These are phyloP conservation scores for Lathyrus sativus DNA, from an alignment of 306 rosid genomes.

Conservation along the genomic window DNA sequence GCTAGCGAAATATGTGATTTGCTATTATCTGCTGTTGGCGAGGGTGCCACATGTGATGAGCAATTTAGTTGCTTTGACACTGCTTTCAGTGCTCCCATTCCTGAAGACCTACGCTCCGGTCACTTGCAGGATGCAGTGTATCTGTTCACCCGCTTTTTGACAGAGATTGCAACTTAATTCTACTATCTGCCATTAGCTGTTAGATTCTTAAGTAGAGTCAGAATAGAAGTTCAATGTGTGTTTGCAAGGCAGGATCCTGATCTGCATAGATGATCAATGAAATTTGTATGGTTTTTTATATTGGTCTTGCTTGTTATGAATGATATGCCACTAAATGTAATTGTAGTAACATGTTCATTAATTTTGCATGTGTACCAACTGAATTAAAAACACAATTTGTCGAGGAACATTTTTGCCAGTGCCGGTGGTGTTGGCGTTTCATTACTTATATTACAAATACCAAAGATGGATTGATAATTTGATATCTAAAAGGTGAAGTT, in stretches of 20 bases:
- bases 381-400: background rate
- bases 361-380: constrained; percentile 8
- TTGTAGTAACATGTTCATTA: constrained; percentile 24
- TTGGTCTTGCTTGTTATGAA: constrained; percentile 16
- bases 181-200: constrained; percentile 10
- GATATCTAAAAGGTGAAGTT: background rate
- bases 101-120: constrained; percentile 74
- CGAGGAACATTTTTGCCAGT: background rate
- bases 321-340: constrained; percentile 11
- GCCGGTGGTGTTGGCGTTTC: constrained; percentile 8
- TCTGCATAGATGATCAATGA: constrained; percentile 11
- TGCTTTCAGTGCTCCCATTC: constrained; percentile 73
- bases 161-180: constrained; percentile 64
- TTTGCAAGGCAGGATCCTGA: constrained; percentile 33
- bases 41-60: constrained; percentile 64
- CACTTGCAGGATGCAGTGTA: constrained; percentile 81
- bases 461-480: background rate
- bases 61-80: constrained; percentile 83
- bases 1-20: constrained; percentile 67
- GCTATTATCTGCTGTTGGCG: constrained; percentile 66
- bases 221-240: constrained; percentile 16
- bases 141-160: constrained; percentile 74
- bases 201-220: background rate
- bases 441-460: constrained; percentile 6
- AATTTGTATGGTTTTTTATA: constrained; percentile 2